These are phyloP conservation scores for Kodamaea neixiangensis DNA, from an alignment of 805 yeast species.

Conservation along the genomic window DNA sequence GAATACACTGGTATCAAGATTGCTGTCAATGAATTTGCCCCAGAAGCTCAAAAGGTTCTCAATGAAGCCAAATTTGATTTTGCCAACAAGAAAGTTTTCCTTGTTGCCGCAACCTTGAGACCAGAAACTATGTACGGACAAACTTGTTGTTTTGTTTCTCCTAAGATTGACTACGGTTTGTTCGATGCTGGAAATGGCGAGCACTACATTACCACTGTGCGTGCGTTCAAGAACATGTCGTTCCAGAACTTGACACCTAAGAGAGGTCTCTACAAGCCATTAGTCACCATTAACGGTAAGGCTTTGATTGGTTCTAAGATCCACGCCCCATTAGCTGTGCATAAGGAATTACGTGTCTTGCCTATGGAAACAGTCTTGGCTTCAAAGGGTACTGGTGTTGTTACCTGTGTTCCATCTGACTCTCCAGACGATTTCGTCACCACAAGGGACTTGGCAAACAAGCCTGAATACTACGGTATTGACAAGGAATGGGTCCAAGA, in stretches of 20 bases:
- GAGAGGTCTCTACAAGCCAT: constrained; percentile 74
- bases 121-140: constrained; percentile 99
- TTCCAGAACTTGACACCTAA: constrained; percentile 89
- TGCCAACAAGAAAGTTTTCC: constrained; percentile 63
- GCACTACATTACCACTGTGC: constrained; percentile 82
- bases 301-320: constrained; percentile 83
- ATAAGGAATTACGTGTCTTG: constrained; percentile 72
- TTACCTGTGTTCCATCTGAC: constrained; percentile 98
- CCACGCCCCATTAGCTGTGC: constrained; percentile 76
- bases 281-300: constrained; percentile 64
- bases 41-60: constrained; percentile 56
- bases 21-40: constrained; percentile 59
- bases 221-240: constrained; percentile 97
- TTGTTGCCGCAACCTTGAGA: constrained; percentile 96
- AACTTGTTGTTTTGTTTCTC: constrained; percentile 96
- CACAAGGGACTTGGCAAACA: constrained; percentile 76
- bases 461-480: constrained; percentile 87
- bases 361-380: constrained; percentile 98
- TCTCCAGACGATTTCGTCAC: constrained; percentile 97
- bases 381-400: constrained; percentile 97
- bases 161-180: constrained; percentile 88
- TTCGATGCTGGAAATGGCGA: constrained; percentile 77
- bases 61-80: constrained; percentile 49
- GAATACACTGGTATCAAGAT: constrained; percentile 95
- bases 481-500: constrained; percentile 86